Evolutionary conservation across 2,329 filamentous ascomycete genomes (phyloP), one percentile per base, ranked within the genome.

Genomic region (Fusarium floridanum): DNA sequence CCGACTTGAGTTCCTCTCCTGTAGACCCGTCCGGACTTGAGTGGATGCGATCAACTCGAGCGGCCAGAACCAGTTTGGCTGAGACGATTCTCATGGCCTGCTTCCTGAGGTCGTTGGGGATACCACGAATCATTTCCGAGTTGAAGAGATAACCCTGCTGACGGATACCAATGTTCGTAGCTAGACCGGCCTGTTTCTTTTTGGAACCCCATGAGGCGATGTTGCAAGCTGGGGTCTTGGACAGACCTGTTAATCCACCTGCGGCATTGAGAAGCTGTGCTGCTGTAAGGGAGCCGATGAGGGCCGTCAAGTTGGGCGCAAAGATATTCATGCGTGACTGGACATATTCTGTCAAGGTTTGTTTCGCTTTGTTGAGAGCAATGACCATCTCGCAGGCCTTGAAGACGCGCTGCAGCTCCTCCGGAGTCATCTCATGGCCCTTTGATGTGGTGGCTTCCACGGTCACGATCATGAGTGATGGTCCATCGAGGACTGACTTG

Each of bases 281-380:
- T 9, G 97, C 96, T 4, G 96, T 98, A 20, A 98, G 88, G 1
- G 96, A 97, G 20, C 97, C 97, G 67, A 99, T 94, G 20, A 99
- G 89, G 2, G 91, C 92, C 1, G 97, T 98, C 64, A 98, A 85
- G 79, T 99, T 99, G 0, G 97, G 97, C 6, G 97, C 97, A 81
- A 98, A 98, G 37, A 97, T 88, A 76, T 93, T 97, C 94, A 99
- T 98, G 71, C 97, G 94, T 39, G 96, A 98, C 84, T 98, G 94
- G 17, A 99, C 97, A 80, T 98, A 99, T 81, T 97, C 93, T 2
- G 94, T 97, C 64, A 99, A 88, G 1, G 92, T 93, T 71, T 90
- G 92, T 83, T 98, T 98, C 32, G 96, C 95, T 75, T 89, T 91
- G 81, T 98, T 95, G 11, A 99, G 91, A 41, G 92, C 89, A n/a